A percentile compares a stretch with the other conserved stretches of the same genome.
Evolutionary conservation across 164 flowering plant species (phyloP).

Genomic region (Piper longum): DNA sequence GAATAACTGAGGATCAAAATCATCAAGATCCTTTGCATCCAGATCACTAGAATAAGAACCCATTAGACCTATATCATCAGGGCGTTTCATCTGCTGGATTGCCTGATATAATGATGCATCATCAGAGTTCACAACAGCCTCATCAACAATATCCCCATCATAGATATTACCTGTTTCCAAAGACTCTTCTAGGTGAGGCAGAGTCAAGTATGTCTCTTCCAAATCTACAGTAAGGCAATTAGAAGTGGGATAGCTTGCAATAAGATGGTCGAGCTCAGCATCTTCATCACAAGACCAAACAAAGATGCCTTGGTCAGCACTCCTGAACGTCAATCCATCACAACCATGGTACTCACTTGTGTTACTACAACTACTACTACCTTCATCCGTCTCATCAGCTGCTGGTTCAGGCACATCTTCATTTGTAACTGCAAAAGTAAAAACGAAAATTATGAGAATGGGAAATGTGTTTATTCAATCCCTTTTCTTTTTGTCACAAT

Average conservation of each 20-base stretch:
- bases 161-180: constrained; percentile 19
- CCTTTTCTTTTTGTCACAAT: not conserved
- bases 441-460: not conserved
- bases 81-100: constrained; percentile 39
- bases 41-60: constrained; percentile 15
- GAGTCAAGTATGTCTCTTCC: constrained; percentile 43
- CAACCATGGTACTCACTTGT: constrained; percentile 38
- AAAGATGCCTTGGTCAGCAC: constrained; percentile 53
- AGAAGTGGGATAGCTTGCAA: constrained; percentile 19
- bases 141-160: constrained; percentile 24
- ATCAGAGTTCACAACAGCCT: constrained; percentile 19
- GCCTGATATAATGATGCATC: constrained; percentile 40
- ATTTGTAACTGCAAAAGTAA: constrained; percentile 17
- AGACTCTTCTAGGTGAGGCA: constrained; percentile 57
- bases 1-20: constrained; percentile 52
- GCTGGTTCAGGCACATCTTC: constrained; percentile 17
- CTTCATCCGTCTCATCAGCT: constrained; percentile 40
- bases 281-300: constrained; percentile 32
- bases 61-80: constrained; percentile 18
- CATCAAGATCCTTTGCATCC: constrained; percentile 43
- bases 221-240: constrained; percentile 42
- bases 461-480: not conserved
- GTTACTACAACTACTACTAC: constrained; percentile 31
- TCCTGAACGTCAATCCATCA: constrained; percentile 49
- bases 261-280: constrained; percentile 17